Evolutionary conservation across 2,329 filamentous ascomycete genomes (phyloP), one percentile per base, ranked within the genome.

Genomic region (Bipolaris victoriae): DNA sequence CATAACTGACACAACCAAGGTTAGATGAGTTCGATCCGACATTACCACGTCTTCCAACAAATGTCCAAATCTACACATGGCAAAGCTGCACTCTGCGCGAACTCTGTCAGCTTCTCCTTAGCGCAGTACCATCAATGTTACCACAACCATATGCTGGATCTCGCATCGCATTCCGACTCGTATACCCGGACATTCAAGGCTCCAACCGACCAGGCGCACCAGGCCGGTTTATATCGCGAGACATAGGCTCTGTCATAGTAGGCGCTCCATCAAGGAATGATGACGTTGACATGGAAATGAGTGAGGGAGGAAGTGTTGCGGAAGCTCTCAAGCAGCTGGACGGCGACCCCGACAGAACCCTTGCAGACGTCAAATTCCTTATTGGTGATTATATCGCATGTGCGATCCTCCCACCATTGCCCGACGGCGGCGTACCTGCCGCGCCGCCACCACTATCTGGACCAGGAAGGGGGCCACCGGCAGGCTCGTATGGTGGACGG

Each of bases 311-410:
- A 18, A 57, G 49, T 22, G 63, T 72, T 0, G 66, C 68, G 61
- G 72, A 73, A 47, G 62, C 71, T 46, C 66, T 79, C 37, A 79
- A 79, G 24, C 72, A 81, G 44, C 76, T 85, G 52, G 82, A 82
- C 33, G 84, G 84, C 5, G 88, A 91, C 26, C 84, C 86, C 10
- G 82, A 87, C 26, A 94, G 89, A 79, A 93, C 90, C 7, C 78
- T 98, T 31, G 82, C 82, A 36, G 91, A 96, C 52, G 87, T 86
- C 33, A 85, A 89, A 20, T 96, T 97, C 69, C 89, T 97, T 10
- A 89, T 95, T 61, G 94, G 94, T 0, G 94, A 98, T 76, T 96
- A 90, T 71, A 83, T 98, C 39, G 89, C 89, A 56, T 94, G 91
- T 73, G 90, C 91, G 5, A 88, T 97, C 58, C 80, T 94, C 54